Evolutionary conservation across 2,329 filamentous ascomycete species (phyloP).

Genomic region (Stylonectria norvegica): DNA sequence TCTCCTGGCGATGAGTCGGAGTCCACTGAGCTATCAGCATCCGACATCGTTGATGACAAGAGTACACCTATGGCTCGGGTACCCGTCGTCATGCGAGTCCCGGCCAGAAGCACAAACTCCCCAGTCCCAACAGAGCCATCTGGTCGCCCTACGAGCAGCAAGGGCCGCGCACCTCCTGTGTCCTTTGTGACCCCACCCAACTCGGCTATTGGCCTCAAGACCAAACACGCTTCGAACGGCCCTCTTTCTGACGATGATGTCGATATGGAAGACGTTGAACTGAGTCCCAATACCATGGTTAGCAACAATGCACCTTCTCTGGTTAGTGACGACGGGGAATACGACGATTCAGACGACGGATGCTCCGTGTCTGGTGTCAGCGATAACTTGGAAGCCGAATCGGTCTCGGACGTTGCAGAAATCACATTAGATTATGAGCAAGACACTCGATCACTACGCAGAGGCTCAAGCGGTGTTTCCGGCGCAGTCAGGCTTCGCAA

Average conservation of each 20-base stretch:
- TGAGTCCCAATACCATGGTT: constrained; percentile 66
- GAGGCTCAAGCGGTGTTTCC: constrained; percentile 41
- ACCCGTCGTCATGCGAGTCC: constrained; percentile 54
- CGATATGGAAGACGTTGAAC: constrained; percentile 55
- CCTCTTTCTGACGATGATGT: constrained; percentile 44
- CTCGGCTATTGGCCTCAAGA: constrained; percentile 16
- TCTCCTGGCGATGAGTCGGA: constrained; percentile 55
- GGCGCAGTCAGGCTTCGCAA: constrained; percentile 50
- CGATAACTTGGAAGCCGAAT: constrained; percentile 56
- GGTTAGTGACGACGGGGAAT: constrained; percentile 77
- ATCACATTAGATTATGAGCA: constrained; percentile 59
- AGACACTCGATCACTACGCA: constrained; percentile 44
- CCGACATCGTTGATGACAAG: constrained; percentile 8
- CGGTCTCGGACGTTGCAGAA: constrained; percentile 58
- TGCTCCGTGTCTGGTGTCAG: constrained; percentile 58
- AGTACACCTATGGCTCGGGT: constrained; percentile 28
- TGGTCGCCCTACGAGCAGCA: constrained; percentile 54
- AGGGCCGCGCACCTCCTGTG: constrained; percentile 44
- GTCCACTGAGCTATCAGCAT: constrained; percentile 21
- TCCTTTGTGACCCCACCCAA: constrained; percentile 38
- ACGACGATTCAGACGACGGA: constrained; percentile 66
- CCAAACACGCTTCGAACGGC: constrained; percentile 19
- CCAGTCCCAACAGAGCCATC: constrained; percentile 41
- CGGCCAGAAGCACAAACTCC: constrained; percentile 55
- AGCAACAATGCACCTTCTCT: constrained; percentile 77